Conservation (phyloP, 2,329 filamentous ascomycete species). For the Colletotrichum plurivorum region DNA sequence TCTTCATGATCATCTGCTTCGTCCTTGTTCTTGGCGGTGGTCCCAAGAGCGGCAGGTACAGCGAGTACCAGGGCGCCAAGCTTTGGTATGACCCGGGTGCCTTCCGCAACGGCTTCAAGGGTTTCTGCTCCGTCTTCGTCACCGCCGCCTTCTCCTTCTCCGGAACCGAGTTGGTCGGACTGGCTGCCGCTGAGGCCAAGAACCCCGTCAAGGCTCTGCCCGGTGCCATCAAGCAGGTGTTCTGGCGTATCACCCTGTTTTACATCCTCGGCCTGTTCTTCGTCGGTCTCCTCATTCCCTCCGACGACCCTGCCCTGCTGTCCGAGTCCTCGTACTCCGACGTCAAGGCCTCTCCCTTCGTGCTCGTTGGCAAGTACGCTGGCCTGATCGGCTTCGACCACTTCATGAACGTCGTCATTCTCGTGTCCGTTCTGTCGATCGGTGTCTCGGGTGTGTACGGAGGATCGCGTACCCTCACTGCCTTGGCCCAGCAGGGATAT, state of each 20-base stretch:
- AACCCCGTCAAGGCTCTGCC: constrained; percentile 81
- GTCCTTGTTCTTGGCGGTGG: constrained; percentile 72
- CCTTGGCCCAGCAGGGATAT: constrained; percentile 68
- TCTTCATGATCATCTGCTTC: constrained; percentile 74
- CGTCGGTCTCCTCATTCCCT: constrained; percentile 60
- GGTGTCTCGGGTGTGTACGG: constrained; percentile 69
- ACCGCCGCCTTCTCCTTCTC: constrained; percentile 79
- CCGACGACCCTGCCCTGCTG: constrained; percentile 61
- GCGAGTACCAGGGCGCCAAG: constrained; percentile 58
- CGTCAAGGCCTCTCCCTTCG: constrained; percentile 42
- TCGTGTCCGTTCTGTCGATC: constrained; percentile 68
- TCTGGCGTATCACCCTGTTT: constrained; percentile 66
- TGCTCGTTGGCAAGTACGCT: constrained; percentile 54
- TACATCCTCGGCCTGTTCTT: constrained; percentile 64
- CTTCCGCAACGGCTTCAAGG: constrained; percentile 79
- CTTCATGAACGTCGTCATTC: constrained; percentile 69
- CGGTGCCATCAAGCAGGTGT: constrained; percentile 83
- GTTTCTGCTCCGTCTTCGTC: constrained; percentile 78
- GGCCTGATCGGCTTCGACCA: constrained; percentile 62
- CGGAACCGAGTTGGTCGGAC: constrained; percentile 77
- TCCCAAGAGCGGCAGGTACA: constrained; percentile 58
- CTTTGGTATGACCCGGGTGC: constrained; percentile 60
- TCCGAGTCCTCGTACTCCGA: constrained; percentile 57
- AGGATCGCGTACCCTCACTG: constrained; percentile 69
- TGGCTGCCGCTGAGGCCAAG: constrained; percentile 77